Conservation (phyloP, 179 eudicot genomes). For the Beta macrorhiza region DNA sequence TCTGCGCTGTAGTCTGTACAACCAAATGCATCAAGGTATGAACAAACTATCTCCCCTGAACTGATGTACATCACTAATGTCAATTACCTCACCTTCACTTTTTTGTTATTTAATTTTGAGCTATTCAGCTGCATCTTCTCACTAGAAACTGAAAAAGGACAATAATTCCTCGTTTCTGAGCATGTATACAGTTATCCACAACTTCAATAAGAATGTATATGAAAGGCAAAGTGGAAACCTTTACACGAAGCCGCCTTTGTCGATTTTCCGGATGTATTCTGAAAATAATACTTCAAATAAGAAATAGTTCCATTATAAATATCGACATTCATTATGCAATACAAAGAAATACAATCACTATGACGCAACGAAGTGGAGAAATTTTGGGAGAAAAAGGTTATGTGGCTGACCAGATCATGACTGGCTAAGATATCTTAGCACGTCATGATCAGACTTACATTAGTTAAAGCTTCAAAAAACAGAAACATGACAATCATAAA, state of each 20-base stretch:
- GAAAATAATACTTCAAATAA: conserved; percentile 26
- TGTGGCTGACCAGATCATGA: neutral
- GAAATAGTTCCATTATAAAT: neutral
- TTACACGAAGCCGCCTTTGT: conserved; percentile 27
- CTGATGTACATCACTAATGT: conserved; percentile 1
- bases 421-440: neutral
- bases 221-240: conserved; percentile 35
- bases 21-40: conserved; percentile 20
- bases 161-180: conserved; percentile 21
- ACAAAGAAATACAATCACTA: neutral
- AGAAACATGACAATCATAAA: neutral
- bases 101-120: conserved; percentile 32
- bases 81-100: conserved; percentile 27
- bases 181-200: neutral
- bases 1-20: conserved; percentile 39
- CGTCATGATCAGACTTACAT: neutral
- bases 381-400: neutral
- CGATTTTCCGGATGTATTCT: conserved; percentile 35
- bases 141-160: conserved; percentile 41
- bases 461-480: neutral
- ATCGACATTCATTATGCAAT: neutral
- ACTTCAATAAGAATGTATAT: conserved; percentile 9
- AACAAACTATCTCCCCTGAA: neutral
- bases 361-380: neutral
- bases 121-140: conserved; percentile 31